Percentiles rank a stretch among this genome's conserved stretches.
Conservation (phyloP, 73 alveolate genomes). For the Tetrahymena elliotti region DNA sequence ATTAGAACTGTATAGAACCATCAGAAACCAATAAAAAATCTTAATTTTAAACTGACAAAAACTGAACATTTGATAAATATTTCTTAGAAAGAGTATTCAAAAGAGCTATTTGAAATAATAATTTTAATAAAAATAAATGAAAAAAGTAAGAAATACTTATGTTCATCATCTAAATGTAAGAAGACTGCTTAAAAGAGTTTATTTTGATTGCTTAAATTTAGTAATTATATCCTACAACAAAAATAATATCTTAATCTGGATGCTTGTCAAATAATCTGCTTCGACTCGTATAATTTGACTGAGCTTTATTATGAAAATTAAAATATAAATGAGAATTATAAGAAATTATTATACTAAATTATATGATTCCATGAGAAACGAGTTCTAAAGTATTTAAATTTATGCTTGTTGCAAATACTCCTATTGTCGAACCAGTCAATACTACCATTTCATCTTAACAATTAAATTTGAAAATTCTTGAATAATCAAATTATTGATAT, state of each 20-base stretch:
- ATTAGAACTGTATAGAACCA: too few species aligned
- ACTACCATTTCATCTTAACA: background rate
- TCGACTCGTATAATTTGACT: background rate
- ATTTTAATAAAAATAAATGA: too few species aligned
- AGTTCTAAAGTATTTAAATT: background rate
- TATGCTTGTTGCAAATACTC: background rate
- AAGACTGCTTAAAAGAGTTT: too few species aligned
- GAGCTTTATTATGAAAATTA: background rate
- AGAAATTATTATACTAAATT: background rate
- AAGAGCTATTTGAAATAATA: background rate
- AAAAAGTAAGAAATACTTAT: background rate
- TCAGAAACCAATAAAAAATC: background rate
- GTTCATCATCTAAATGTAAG: background rate
- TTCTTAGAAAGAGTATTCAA: too few species aligned
- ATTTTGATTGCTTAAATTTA: background rate
- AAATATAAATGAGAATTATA: too few species aligned
- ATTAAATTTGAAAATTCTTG: background rate
- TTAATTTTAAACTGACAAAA: too few species aligned
- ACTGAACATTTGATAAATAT: too few species aligned
- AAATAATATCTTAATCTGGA: background rate
- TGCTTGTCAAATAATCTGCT: background rate
- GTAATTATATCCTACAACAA: background rate
- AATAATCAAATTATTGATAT: too few species aligned
- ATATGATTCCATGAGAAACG: background rate
- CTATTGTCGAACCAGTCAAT: background rate